These are phyloP conservation scores for Brettanomyces bruxellensis DNA, from an alignment of 805 yeast genomes.

Conservation along the genomic window DNA sequence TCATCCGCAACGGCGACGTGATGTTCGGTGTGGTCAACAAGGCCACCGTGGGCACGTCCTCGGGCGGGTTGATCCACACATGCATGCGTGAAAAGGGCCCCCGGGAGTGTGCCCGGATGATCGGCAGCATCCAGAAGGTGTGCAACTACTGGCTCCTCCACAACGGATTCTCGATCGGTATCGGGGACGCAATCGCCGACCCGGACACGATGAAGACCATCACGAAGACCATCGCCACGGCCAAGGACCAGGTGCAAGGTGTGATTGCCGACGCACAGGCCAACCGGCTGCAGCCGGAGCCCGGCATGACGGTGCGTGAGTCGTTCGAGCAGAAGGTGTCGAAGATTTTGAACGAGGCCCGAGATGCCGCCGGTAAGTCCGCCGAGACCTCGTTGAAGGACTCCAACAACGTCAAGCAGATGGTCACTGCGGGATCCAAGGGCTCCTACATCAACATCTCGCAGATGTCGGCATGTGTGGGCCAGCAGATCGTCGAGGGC, in stretches of 20 bases:
- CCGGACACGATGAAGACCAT: conserved; percentile 90
- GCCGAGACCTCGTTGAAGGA: conserved; percentile 96
- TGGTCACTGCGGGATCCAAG: conserved; percentile 98
- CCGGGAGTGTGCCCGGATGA: conserved; percentile 75
- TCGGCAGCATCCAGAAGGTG: conserved; percentile 89
- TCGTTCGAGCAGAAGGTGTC: conserved; percentile 97
- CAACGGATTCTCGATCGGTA: conserved; percentile 97
- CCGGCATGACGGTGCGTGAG: conserved; percentile 99
- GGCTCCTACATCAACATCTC: conserved; percentile 99
- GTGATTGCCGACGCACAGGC: conserved; percentile 89
- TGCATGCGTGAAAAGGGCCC: conserved; percentile 98
- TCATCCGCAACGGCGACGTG: conserved; percentile 89
- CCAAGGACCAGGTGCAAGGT: conserved; percentile 90
- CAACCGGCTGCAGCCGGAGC: conserved; percentile 84
- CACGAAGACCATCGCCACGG: conserved; percentile 86
- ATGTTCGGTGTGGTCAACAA: conserved; percentile 98
- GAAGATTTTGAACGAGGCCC: conserved; percentile 90
- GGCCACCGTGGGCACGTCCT: conserved; percentile 96
- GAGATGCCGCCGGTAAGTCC: conserved; percentile 98
- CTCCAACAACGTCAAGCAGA: conserved; percentile 92
- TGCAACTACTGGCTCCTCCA: conserved; percentile 95
- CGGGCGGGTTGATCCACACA: conserved; percentile 95
- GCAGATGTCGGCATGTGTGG: conserved; percentile 99
- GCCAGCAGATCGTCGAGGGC: conserved; percentile 99
- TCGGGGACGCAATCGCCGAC: conserved; percentile 99